phyloP scores from a whole-genome alignment of 1,284 basidiomycete species.

The Apiotrichum gracile region DNA sequence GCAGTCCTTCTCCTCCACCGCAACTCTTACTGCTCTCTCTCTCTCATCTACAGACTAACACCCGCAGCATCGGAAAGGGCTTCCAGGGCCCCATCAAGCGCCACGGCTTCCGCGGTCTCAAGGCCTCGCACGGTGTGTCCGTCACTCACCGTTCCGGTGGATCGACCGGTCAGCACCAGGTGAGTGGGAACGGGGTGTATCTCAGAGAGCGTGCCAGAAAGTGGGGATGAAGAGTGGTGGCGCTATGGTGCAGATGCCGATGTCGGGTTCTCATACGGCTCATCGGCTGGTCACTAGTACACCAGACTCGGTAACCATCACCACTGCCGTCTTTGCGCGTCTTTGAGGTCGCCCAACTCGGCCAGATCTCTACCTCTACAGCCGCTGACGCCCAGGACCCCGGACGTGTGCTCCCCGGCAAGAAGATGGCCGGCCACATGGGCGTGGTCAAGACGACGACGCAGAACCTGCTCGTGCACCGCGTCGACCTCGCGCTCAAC shows the following conservation, averaged over 20 bases:
- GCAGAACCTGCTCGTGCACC: constrained; percentile 84
- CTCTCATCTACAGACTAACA: neutral
- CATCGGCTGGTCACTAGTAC: no score
- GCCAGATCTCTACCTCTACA: no score
- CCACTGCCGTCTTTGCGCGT: neutral
- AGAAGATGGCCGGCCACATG: constrained; percentile 96
- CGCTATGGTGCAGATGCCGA: no score
- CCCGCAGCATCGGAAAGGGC: constrained; percentile 81
- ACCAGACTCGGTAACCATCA: neutral
- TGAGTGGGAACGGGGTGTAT: constrained; percentile 40
- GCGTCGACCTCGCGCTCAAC: constrained; percentile 78
- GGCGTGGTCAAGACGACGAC: constrained; percentile 76
- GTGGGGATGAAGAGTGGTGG: neutral
- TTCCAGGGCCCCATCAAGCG: constrained; percentile 98
- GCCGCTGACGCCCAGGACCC: constrained; percentile 66
- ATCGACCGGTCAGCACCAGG: constrained; percentile 92
- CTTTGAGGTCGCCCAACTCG: neutral
- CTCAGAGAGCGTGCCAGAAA: neutral
- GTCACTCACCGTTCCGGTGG: constrained; percentile 88
- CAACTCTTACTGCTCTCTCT: neutral
- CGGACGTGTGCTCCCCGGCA: constrained; percentile 89
- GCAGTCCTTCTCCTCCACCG: neutral
- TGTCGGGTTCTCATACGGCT: no score
- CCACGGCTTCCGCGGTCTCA: constrained; percentile 85
- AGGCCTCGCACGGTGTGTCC: constrained; percentile 94